phyloP scores from a whole-genome alignment of 352 stramenopile species.

The Pythium phragmitis region DNA sequence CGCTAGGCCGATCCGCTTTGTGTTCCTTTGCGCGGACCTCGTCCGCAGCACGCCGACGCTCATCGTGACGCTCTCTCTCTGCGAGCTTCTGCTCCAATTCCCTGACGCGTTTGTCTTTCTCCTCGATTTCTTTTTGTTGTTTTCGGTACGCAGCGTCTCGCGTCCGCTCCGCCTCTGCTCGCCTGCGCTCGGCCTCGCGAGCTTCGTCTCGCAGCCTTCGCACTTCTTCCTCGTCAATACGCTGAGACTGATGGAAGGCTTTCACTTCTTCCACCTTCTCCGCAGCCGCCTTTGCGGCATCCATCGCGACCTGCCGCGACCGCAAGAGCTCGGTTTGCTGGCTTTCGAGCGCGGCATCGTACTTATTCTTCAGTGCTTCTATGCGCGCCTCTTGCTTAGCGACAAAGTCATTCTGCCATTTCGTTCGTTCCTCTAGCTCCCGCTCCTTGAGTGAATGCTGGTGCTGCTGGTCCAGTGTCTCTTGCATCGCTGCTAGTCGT shows the following conservation, averaged over 20 bases:
- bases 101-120: slow-evolving; percentile 47
- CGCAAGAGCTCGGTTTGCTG: slow-evolving; percentile 56
- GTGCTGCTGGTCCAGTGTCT: slow-evolving; percentile 45
- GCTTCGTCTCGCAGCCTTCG: slow-evolving; percentile 19
- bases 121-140: slow-evolving; percentile 51
- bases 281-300: slow-evolving; percentile 44
- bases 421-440: slow-evolving; percentile 53
- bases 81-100: slow-evolving; percentile 46
- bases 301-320: slow-evolving; percentile 47
- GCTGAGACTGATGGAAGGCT: slow-evolving; percentile 32
- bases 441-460: slow-evolving; percentile 52
- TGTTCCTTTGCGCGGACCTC: slow-evolving; percentile 16
- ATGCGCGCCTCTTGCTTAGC: slow-evolving; percentile 70
- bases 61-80: slow-evolving; percentile 47
- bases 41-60: slow-evolving; percentile 10
- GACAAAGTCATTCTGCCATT: slow-evolving; percentile 73
- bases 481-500: slow-evolving; percentile 48
- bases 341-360: slow-evolving; percentile 56
- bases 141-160: slow-evolving; percentile 38
- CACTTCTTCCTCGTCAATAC: slow-evolving; percentile 43
- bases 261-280: slow-evolving; percentile 53
- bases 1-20: slow-evolving; percentile 34
- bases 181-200: slow-evolving; percentile 18
- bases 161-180: slow-evolving; percentile 40
- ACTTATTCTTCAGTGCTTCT: slow-evolving; percentile 67